phyloP scores from a whole-genome alignment of 257 asterid genomes.

The Solanum paucissectum region DNA sequence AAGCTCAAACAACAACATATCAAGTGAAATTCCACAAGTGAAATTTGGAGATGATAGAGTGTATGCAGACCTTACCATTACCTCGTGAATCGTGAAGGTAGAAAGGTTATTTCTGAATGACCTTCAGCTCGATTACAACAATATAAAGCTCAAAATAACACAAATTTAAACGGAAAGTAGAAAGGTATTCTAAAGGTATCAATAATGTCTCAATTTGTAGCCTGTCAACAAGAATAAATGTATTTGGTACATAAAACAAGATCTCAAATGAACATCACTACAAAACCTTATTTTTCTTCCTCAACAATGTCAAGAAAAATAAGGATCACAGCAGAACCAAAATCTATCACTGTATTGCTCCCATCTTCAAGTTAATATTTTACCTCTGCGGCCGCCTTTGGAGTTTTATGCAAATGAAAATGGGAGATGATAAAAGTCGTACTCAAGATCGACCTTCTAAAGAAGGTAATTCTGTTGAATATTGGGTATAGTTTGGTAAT shows the following conservation, averaged over 20 bases:
- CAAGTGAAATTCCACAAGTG: not conserved
- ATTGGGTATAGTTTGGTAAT: slow-evolving; percentile 52
- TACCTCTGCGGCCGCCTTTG: slow-evolving; percentile 29
- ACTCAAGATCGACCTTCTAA: slow-evolving; percentile 40
- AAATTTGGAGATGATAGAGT: not conserved
- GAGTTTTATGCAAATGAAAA: slow-evolving; percentile 28
- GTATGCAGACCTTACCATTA: not conserved
- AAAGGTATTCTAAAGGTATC: not conserved
- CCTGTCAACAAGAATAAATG: slow-evolving; percentile 24
- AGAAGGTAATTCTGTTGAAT: slow-evolving; percentile 32
- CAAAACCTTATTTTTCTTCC: slow-evolving; percentile 27
- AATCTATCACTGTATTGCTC: slow-evolving; percentile 28
- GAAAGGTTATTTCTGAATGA: not conserved
- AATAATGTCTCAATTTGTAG: slow-evolving; percentile 7
- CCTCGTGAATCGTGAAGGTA: too few species aligned
- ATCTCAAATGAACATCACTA: slow-evolving; percentile 14
- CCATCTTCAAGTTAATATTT: slow-evolving; percentile 27
- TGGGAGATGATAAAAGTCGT: slow-evolving; percentile 14
- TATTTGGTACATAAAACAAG: slow-evolving; percentile 23
- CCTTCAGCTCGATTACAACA: not conserved
- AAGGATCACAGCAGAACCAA: slow-evolving; percentile 18
- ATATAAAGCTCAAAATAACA: not conserved
- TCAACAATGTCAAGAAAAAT: slow-evolving; percentile 26
- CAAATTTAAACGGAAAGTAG: not conserved
- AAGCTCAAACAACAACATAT: not conserved